Base-by-base conservation (phyloP, 129 eudicot species). In the Lactuca sativa region DNA sequence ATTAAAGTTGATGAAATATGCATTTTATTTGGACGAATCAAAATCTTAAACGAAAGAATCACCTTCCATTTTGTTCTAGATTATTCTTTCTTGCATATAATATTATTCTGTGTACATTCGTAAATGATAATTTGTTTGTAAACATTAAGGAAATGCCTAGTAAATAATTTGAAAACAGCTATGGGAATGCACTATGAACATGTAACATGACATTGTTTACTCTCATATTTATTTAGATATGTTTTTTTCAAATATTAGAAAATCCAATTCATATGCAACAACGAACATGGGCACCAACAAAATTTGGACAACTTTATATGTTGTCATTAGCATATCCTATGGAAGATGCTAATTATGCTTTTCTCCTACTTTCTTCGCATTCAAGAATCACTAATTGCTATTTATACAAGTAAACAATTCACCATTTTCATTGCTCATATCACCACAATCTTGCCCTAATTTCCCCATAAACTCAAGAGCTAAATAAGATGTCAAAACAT, bases 271-370 rank as follows among this genome's bases (percentile, higher is more conserved):
- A 64, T 3, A 47, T 9, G 49, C n/a, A 54, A 56, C 75, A 69
- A 41, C 21, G 65, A 76, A 76, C 71, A 77, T 77, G 76, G 64
- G 53, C 71, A 54, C 76, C 76, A 49, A 72, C 62, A 62, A 18
- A 72, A 48, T 68, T 15, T 34, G 68, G n/a, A 30, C 64, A 72
- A 52, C 59, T 69, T 69, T 69, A 69, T 62, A 69, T 76, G 76
- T 68, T 69, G 75, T 61, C 65, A 69, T 54, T 9, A 62, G 81
- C 76, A 76, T 76, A 76, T 76, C 59, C 81, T 54, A 62, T 51
- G 81, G 81, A 76, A 76, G 81, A 76, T 76, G 67, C 81, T 62
- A 40, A 40, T 12, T 43, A 69, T 60, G 81, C 81, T 62, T 75
- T 59, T 59, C 33, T 66, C 75, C 31, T 62, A 62, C 75, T 44